Evolutionary conservation across 257 asterid genomes (phyloP).

Genomic region (Jacaranda copaia): DNA sequence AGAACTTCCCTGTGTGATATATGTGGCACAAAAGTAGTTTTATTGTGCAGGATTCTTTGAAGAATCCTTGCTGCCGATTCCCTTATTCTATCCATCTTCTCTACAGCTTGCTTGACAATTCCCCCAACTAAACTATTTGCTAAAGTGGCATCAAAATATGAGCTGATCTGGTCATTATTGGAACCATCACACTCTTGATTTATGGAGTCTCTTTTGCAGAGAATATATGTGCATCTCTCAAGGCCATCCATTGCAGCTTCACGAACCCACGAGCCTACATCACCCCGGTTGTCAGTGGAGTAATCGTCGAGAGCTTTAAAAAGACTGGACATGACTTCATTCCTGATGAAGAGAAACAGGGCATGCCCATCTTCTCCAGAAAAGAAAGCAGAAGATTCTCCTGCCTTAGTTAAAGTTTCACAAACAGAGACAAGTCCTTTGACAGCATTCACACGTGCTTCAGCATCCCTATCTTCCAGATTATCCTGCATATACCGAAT

Average conservation of each 20-base stretch:
- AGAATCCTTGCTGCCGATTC: constrained; percentile 87
- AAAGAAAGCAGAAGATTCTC: constrained; percentile 49
- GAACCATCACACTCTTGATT: constrained; percentile 40
- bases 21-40: constrained; percentile 63
- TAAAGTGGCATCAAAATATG: constrained; percentile 64
- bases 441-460: constrained; percentile 91
- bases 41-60: constrained; percentile 68
- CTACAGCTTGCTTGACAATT: constrained; percentile 86
- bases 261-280: constrained; percentile 99
- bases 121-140: constrained; percentile 74
- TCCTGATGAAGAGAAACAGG: constrained; percentile 61
- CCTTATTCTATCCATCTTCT: constrained; percentile 94
- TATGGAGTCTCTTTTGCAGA: constrained; percentile 64
- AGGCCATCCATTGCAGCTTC: constrained; percentile 96
- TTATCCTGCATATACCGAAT: constrained; percentile 63
- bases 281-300: constrained; percentile 95
- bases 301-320: constrained; percentile 92
- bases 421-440: constrained; percentile 85
- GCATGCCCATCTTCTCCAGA: constrained; percentile 60
- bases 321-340: constrained; percentile 80
- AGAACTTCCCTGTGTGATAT: constrained; percentile 73
- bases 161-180: constrained; percentile 41
- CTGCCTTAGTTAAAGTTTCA: constrained; percentile 64
- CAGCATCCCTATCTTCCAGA: constrained; percentile 93
- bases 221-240: constrained; percentile 86